These are phyloP conservation scores for Microcos paniculata DNA, from an alignment of 345 rosid species.

Conservation along the genomic window DNA sequence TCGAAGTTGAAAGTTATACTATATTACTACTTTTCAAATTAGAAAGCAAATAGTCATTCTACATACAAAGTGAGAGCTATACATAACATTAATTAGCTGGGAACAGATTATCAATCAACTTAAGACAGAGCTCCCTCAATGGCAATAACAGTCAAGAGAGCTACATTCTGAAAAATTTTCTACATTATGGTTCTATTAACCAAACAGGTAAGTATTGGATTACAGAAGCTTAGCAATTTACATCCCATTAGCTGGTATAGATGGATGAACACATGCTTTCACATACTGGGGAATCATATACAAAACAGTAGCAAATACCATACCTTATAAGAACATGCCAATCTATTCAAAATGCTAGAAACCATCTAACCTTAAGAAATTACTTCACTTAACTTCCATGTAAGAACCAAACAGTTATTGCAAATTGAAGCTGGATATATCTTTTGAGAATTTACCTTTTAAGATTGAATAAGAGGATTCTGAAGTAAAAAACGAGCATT, in stretches of 20 bases:
- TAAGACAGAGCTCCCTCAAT: too few relatives aligned
- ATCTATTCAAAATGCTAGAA: background rate
- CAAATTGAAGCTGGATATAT: background rate
- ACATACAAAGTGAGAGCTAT: too few relatives aligned
- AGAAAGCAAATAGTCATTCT: too few relatives aligned
- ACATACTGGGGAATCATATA: too few relatives aligned
- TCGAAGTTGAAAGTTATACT: background rate
- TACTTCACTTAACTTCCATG: background rate
- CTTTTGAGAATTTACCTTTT: background rate
- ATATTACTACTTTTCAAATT: too few relatives aligned
- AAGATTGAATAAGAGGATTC: conserved; percentile 33
- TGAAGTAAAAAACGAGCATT: conserved; percentile 66
- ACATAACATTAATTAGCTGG: too few relatives aligned
- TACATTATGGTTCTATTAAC: background rate
- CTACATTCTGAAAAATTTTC: background rate
- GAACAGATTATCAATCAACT: too few relatives aligned
- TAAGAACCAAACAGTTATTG: too few relatives aligned
- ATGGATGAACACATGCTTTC: background rate
- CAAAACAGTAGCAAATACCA: background rate
- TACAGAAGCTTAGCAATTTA: background rate
- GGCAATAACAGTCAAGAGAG: background rate
- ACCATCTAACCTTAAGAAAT: background rate
- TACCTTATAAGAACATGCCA: background rate
- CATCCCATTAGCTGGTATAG: background rate
- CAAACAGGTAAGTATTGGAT: conserved; percentile 2